Percentiles rank a stretch among this genome's conserved stretches.
phyloP scores from a whole-genome alignment of 192 early-diverging fungal genomes.

The Umbelopsis vinacea region DNA sequence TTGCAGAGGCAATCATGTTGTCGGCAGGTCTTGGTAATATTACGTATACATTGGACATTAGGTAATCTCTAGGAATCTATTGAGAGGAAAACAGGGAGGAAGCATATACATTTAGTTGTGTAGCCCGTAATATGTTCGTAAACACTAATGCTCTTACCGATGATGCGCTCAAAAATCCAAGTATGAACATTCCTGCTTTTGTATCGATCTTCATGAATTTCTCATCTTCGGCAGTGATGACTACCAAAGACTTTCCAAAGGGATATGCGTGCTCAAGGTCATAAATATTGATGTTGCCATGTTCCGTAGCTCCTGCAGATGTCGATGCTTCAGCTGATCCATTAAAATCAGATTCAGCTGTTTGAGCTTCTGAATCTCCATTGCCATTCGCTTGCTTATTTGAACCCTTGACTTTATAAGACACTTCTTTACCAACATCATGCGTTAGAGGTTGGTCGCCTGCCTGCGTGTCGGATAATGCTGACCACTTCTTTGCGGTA shows the following conservation, averaged over 20 bases:
- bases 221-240: conserved; percentile 63
- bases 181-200: conserved; percentile 58
- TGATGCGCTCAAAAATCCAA: conserved; percentile 59
- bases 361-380: conserved; percentile 4
- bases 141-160: conserved; percentile 39
- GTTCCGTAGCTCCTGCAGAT: not conserved
- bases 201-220: conserved; percentile 62
- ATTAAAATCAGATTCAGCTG: conserved; percentile 28
- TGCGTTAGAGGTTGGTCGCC: conserved; percentile 40
- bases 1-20: conserved; percentile 28
- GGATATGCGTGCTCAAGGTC: conserved; percentile 68
- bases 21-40: conserved; percentile 54
- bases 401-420: conserved; percentile 36
- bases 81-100: not conserved
- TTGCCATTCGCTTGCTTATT: not conserved
- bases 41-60: conserved; percentile 56
- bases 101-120: too few relatives aligned
- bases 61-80: conserved; percentile 61
- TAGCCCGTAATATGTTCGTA: too few relatives aligned
- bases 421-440: conserved; percentile 39
- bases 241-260: conserved; percentile 72
- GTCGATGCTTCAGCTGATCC: conserved; percentile 18
- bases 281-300: conserved; percentile 41
- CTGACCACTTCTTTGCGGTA: conserved; percentile 69
- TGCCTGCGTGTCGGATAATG: conserved; percentile 46